A percentile compares a stretch with the other conserved stretches of the same genome.
phyloP scores from a whole-genome alignment of 2,329 filamentous ascomycete species.

The Alternaria dauci region DNA sequence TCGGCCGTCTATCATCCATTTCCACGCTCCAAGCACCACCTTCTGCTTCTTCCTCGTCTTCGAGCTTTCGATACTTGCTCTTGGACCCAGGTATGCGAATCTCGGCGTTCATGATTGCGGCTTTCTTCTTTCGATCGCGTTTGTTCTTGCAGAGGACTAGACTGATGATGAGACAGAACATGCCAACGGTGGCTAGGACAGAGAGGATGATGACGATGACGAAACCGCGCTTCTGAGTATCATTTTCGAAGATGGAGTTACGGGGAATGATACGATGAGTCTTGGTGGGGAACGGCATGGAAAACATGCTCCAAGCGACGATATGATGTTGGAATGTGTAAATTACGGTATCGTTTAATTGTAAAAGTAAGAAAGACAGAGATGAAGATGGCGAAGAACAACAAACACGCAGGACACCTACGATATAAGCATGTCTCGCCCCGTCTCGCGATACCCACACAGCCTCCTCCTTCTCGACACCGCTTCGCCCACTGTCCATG shows the following conservation, averaged over 20 bases:
- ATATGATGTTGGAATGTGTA: not conserved
- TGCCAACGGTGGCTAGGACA: conserved; percentile 9
- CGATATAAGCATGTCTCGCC: not conserved
- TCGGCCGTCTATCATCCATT: conserved; percentile 9
- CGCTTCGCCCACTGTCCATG: not conserved
- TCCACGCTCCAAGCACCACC: conserved; percentile 12
- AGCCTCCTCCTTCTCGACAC: not conserved
- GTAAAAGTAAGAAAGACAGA: not conserved
- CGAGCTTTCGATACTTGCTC: conserved; percentile 8
- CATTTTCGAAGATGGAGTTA: conserved; percentile 9
- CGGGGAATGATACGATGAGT: not conserved
- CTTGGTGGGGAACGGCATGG: not conserved
- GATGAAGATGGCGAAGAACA: not conserved
- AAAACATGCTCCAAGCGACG: too few relatives aligned
- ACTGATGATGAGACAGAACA: conserved; percentile 9
- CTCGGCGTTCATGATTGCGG: conserved; percentile 5
- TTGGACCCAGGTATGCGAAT: conserved; percentile 6
- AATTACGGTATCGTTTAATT: not conserved
- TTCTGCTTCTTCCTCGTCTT: conserved; percentile 7
- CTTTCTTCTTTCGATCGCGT: conserved; percentile 6
- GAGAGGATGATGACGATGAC: conserved; percentile 13
- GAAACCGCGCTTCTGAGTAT: conserved; percentile 6
- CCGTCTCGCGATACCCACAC: not conserved
- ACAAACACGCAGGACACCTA: not conserved
- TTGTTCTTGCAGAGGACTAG: conserved; percentile 11